Evolutionary conservation across 805 yeast species (phyloP).

Genomic region (Nakazawaea holstii): DNA sequence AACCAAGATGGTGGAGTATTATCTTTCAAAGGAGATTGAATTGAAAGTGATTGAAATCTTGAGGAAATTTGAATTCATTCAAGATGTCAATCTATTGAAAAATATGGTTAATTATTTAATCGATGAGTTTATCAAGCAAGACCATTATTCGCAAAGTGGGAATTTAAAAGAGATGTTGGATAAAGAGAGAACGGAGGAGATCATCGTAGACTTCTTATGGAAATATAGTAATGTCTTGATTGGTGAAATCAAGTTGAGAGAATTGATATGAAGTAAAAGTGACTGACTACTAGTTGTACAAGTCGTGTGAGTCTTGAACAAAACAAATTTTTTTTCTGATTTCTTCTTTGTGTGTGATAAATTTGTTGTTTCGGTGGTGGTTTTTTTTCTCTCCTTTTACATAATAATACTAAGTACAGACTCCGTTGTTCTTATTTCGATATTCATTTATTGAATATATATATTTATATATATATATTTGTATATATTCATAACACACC

Average conservation of each 20-base stretch:
- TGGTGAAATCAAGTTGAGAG: slow-evolving; percentile 16
- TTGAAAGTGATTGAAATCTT: not conserved
- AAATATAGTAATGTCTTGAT: slow-evolving; percentile 1
- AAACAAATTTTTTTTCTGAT: no score
- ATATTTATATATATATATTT: no score
- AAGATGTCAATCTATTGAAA: not conserved
- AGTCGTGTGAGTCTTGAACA: no score
- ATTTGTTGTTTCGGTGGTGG: no score
- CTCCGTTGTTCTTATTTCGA: no score
- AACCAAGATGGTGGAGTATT: slow-evolving; percentile 1
- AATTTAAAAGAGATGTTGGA: slow-evolving; percentile 7
- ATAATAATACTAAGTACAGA: no score
- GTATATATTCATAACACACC: no score
- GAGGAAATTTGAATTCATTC: not conserved
- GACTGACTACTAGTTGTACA: no score
- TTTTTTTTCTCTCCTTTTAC: no score
- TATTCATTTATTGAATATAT: no score
- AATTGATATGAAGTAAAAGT: slow-evolving; percentile 3
- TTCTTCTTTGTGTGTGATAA: no score
- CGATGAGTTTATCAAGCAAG: slow-evolving; percentile 5
- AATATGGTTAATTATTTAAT: slow-evolving; percentile 2
- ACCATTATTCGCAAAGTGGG: not conserved
- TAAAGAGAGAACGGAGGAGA: slow-evolving; percentile 9
- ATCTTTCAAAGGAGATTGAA: slow-evolving; percentile 1
- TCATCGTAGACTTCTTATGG: slow-evolving; percentile 2